A percentile compares a stretch with the other conserved stretches of the same genome.
Evolutionary conservation across 305 asterid species (phyloP).

Genomic region (Euphrasia arctica): DNA sequence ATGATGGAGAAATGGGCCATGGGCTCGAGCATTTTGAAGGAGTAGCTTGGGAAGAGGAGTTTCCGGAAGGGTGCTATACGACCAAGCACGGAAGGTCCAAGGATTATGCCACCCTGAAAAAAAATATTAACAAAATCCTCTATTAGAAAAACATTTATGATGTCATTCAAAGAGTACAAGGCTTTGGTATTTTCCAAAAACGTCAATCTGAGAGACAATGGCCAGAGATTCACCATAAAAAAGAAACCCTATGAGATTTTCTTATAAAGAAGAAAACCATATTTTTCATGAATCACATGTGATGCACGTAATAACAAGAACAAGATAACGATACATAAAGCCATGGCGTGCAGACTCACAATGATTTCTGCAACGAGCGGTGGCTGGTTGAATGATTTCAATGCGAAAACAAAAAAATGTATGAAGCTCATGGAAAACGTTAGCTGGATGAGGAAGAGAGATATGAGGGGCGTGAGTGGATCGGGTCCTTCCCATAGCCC

Average conservation of each 20-base stretch:
- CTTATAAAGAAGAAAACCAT: no score
- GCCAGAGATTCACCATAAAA: no score
- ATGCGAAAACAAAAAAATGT: slow-evolving; percentile 42
- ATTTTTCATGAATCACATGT: no score
- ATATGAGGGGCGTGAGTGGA: slow-evolving; percentile 78
- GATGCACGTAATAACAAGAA: background rate
- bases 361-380: slow-evolving; percentile 66
- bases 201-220: no score
- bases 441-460: slow-evolving; percentile 80
- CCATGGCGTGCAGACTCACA: slow-evolving; percentile 38
- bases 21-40: slow-evolving; percentile 68
- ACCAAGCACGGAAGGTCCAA: slow-evolving; percentile 79
- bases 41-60: slow-evolving; percentile 57
- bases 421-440: slow-evolving; percentile 50
- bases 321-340: background rate
- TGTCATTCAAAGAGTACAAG: no score
- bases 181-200: no score
- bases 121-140: background rate
- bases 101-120: slow-evolving; percentile 63
- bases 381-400: slow-evolving; percentile 77
- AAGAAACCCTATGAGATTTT: no score
- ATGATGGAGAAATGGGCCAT: slow-evolving; percentile 77
- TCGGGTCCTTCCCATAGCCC: slow-evolving; percentile 99
- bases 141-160: background rate
- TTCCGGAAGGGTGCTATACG: slow-evolving; percentile 32